Evolutionary conservation across 2,329 filamentous ascomycete genomes (phyloP).

Genomic region (Calonectria pteridis): DNA sequence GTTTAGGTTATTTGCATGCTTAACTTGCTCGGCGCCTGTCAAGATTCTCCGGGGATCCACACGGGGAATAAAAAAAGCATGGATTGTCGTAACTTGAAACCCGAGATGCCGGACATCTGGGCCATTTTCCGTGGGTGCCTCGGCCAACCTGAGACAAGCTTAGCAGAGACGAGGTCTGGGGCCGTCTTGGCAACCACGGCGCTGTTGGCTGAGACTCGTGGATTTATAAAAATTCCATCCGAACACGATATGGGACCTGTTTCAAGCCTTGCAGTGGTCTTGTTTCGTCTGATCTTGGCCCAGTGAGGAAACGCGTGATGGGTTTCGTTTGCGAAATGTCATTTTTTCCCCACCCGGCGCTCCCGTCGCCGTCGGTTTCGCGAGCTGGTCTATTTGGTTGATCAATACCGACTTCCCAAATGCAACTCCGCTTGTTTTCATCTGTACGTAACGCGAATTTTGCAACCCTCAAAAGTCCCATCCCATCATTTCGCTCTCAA

Average conservation of each 20-base stretch:
- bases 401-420: background rate
- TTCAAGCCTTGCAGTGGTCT: background rate
- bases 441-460: background rate
- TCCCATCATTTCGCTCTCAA: background rate
- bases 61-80: background rate
- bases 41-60: background rate
- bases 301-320: background rate
- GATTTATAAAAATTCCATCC: background rate
- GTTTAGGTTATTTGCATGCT: constrained; percentile 9
- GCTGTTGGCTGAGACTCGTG: background rate
- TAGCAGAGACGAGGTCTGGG: background rate
- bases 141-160: background rate
- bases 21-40: background rate
- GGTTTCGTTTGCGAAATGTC: background rate
- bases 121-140: background rate
- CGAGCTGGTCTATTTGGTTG: background rate
- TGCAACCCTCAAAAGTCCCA: background rate
- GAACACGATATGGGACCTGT: background rate
- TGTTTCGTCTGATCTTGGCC: background rate
- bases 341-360: background rate
- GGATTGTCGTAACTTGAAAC: background rate
- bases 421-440: background rate
- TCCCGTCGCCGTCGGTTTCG: background rate
- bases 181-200: background rate
- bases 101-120: background rate